These are phyloP conservation scores for Sungouiella thailandica DNA, from an alignment of 805 yeast genomes.

Conservation along the genomic window DNA sequence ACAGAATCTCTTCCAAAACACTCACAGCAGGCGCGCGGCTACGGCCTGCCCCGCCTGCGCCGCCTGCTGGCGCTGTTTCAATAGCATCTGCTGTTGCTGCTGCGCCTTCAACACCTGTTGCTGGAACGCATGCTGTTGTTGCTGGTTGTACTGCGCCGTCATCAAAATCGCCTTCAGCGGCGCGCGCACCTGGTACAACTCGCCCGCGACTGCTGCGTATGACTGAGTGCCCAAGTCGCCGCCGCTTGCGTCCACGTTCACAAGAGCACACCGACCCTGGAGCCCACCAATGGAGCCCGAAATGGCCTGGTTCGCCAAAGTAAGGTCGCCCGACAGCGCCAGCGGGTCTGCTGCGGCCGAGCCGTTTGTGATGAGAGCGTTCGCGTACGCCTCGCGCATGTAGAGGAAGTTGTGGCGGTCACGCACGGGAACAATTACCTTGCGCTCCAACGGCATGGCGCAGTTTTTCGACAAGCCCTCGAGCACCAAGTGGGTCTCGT, in stretches of 20 bases:
- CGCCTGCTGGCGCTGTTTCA: conserved; percentile 41
- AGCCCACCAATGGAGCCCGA: conserved; percentile 62
- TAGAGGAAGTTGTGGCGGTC: conserved; percentile 70
- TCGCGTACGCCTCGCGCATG: conserved; percentile 92
- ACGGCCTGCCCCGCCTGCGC: conserved; percentile 71
- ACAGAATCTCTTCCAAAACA: no score
- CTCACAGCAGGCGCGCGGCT: conserved; percentile 49
- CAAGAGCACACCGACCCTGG: conserved; percentile 73
- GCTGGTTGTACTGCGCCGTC: conserved; percentile 38
- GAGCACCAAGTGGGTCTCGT: conserved; percentile 86
- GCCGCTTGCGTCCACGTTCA: conserved; percentile 49
- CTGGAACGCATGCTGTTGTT: conserved; percentile 42
- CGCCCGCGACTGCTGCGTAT: conserved; percentile 60
- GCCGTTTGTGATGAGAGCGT: conserved; percentile 67
- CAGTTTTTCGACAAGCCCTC: conserved; percentile 80
- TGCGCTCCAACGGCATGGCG: conserved; percentile 80
- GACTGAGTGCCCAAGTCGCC: conserved; percentile 29
- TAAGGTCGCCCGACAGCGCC: conserved; percentile 27
- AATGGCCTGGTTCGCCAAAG: conserved; percentile 43
- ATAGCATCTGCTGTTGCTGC: conserved; percentile 26
- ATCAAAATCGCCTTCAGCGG: conserved; percentile 39
- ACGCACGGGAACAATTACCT: conserved; percentile 64
- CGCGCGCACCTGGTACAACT: conserved; percentile 42
- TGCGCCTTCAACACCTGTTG: conserved; percentile 38
- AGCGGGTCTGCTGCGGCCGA: conserved; percentile 38